These are phyloP conservation scores for Triangularia setosa DNA, from an alignment of 2,329 filamentous ascomycete genomes.

Conservation along the genomic window DNA sequence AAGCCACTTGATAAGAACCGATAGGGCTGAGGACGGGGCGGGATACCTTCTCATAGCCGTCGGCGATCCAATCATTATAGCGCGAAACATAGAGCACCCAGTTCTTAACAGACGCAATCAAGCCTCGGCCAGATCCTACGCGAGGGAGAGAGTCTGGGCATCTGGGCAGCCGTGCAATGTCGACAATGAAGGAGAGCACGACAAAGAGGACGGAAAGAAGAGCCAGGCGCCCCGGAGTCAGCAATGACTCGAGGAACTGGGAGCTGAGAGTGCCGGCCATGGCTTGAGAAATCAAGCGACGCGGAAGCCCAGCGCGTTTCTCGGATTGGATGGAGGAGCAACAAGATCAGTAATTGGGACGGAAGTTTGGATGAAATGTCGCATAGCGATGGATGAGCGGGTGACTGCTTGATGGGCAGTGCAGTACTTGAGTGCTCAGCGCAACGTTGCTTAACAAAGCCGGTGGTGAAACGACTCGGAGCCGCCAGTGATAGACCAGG, in stretches of 20 bases:
- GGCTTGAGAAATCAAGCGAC: neutral
- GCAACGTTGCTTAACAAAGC: neutral
- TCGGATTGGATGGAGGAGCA: neutral
- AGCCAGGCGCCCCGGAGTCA: conserved; percentile 31
- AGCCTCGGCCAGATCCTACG: conserved; percentile 38
- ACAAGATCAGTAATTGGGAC: neutral
- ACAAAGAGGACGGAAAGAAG: conserved; percentile 32
- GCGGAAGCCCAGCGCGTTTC: neutral
- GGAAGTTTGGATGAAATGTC: neutral
- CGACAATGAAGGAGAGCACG: conserved; percentile 37
- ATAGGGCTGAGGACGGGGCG: neutral
- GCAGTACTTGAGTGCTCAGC: too few species aligned
- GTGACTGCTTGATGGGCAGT: neutral
- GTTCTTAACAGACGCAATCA: conserved; percentile 37
- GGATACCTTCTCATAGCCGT: conserved; percentile 41
- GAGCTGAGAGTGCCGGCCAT: conserved; percentile 24
- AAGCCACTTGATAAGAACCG: neutral
- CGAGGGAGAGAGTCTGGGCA: conserved; percentile 39
- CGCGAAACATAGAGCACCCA: conserved; percentile 37
- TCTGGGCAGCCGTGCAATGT: conserved; percentile 37
- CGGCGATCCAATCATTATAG: conserved; percentile 38
- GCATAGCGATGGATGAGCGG: neutral
- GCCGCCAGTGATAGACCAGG: neutral
- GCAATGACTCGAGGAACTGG: conserved; percentile 28
- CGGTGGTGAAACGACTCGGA: neutral